Evolutionary conservation across 2,329 filamentous ascomycete species (phyloP).

Genomic region (Scorias spongiosa): DNA sequence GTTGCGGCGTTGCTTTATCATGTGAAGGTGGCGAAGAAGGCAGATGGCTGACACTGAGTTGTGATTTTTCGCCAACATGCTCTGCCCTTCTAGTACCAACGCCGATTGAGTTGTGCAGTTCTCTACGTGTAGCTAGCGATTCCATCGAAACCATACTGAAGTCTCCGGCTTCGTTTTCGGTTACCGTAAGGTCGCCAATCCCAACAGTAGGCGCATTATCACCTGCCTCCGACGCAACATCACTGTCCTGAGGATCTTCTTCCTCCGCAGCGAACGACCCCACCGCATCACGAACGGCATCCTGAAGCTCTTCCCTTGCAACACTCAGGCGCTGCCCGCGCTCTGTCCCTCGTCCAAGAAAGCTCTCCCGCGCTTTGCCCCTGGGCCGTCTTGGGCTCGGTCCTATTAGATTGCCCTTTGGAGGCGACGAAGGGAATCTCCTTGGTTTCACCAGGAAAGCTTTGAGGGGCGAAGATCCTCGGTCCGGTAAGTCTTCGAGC

Average conservation of each 20-base stretch:
- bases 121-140: conserved; percentile 17
- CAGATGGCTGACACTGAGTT: conserved; percentile 13
- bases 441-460: not conserved
- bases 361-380: not conserved
- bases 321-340: conserved; percentile 12
- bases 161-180: conserved; percentile 27
- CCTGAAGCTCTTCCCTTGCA: conserved; percentile 17
- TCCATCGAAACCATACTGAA: conserved; percentile 37
- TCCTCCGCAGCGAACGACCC: conserved; percentile 1
- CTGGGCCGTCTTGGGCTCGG: not conserved
- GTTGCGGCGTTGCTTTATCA: too few species aligned
- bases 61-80: conserved; percentile 7
- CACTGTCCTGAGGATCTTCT: conserved; percentile 3
- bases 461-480: not conserved
- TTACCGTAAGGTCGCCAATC: conserved; percentile 29
- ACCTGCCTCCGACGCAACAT: conserved; percentile 3
- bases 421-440: not conserved
- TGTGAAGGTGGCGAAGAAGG: conserved; percentile 17
- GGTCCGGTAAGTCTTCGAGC: not conserved
- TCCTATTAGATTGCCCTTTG: not conserved
- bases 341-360: conserved; percentile 1
- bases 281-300: conserved; percentile 17
- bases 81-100: not conserved
- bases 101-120: not conserved
- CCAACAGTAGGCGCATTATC: conserved; percentile 2